Evolutionary conservation across 202 grass and related monocot species (phyloP).

Genomic region (Zizania palustris): DNA sequence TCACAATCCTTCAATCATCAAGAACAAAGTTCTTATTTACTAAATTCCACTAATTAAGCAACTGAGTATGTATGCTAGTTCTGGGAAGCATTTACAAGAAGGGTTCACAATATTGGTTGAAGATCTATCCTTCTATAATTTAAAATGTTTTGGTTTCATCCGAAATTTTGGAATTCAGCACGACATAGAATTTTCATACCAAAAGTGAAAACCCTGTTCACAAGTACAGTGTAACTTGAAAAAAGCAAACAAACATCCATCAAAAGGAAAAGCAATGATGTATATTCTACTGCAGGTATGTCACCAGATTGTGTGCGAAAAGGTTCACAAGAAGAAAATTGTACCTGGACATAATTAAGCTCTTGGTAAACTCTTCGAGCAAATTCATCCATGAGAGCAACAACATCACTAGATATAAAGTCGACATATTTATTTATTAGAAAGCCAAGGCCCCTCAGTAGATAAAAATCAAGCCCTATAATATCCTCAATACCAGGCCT

Average conservation of each 20-base stretch:
- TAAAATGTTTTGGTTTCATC: not conserved
- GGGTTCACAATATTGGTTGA: not conserved
- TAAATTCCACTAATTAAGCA: not conserved
- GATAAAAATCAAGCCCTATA: constrained; percentile 90
- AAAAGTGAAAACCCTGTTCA: not conserved
- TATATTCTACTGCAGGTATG: not conserved
- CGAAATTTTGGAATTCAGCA: not conserved
- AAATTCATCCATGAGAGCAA: constrained; percentile 93
- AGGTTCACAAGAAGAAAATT: constrained; percentile 11
- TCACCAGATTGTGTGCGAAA: constrained; percentile 18
- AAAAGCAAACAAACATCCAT: not conserved
- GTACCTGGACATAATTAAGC: constrained; percentile 98
- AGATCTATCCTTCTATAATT: not conserved
- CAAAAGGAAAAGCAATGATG: not conserved
- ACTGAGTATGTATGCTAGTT: not conserved
- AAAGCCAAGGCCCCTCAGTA: constrained; percentile 77
- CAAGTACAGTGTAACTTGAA: not conserved
- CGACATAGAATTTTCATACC: not conserved
- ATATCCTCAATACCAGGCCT: constrained; percentile 86
- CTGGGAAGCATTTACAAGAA: not conserved
- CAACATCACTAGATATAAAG: constrained; percentile 77
- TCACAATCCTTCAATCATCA: constrained; percentile 17
- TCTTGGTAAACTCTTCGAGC: constrained; percentile 89
- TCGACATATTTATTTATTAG: constrained; percentile 94
- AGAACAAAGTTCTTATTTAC: not conserved